A percentile compares a stretch with the other conserved stretches of the same genome.
These are phyloP conservation scores for Abrus precatorius DNA, from an alignment of 306 rosid genomes.

Conservation along the genomic window DNA sequence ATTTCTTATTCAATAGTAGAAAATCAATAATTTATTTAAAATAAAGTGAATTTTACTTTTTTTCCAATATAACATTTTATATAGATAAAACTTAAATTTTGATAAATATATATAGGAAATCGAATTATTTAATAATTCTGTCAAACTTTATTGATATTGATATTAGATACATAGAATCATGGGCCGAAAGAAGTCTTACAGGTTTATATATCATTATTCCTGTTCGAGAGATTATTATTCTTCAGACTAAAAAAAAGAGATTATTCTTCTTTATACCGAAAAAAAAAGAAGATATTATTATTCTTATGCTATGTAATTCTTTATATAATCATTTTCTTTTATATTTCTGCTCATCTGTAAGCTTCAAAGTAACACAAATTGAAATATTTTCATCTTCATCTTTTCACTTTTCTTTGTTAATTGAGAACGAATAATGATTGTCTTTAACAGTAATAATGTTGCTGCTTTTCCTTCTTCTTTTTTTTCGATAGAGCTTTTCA, in stretches of 20 bases:
- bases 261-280: too few species aligned
- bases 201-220: background rate
- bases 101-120: background rate
- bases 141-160: background rate
- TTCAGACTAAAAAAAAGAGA: too few species aligned
- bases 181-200: background rate
- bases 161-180: background rate
- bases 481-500: background rate
- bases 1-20: too few species aligned
- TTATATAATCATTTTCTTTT: background rate
- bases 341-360: constrained; percentile 21
- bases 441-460: constrained; percentile 15
- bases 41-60: too few species aligned
- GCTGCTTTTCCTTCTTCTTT: background rate
- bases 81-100: background rate
- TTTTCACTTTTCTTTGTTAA: background rate
- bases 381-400: constrained; percentile 25
- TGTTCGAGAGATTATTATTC: background rate
- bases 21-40: too few species aligned
- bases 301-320: background rate
- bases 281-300: background rate
- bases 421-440: constrained; percentile 22
- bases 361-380: constrained; percentile 33
- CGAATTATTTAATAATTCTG: background rate
- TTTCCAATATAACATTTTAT: too few species aligned